Evolutionary conservation across 768 basidiomycete genomes (phyloP).

Genomic region (Agrocybe pediades): DNA sequence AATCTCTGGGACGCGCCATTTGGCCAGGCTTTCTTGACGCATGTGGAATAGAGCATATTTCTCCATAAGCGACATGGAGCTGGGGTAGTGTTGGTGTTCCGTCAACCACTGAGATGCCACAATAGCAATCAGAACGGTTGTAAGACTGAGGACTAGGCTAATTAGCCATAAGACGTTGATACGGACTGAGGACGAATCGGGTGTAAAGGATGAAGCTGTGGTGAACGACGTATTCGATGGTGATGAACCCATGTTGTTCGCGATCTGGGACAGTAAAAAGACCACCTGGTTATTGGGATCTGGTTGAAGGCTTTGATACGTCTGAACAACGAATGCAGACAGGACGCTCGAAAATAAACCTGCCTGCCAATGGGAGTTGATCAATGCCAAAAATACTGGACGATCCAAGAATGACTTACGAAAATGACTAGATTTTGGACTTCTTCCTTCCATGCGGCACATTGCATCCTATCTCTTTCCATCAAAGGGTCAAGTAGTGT

Average conservation of each 20-base stretch:
- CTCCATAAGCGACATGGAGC: not conserved
- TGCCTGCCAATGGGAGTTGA: not conserved
- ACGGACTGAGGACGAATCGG: not conserved
- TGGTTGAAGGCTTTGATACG: conserved; percentile 1
- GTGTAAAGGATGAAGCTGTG: not conserved
- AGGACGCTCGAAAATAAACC: conserved; percentile 3
- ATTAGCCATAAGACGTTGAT: conserved; percentile 5
- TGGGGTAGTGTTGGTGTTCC: not conserved
- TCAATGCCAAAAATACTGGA: not conserved
- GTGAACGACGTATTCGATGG: not conserved
- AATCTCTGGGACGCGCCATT: conserved; percentile 1
- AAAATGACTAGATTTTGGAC: conserved; percentile 2
- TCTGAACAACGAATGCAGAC: not conserved
- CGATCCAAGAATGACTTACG: not conserved
- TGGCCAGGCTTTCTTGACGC: not conserved
- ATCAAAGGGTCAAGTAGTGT: not conserved
- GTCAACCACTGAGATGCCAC: conserved; percentile 2
- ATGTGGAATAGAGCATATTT: not conserved
- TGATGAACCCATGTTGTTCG: not conserved
- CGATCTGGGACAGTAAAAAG: not conserved
- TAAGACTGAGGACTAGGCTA: conserved; percentile 3
- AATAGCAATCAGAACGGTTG: conserved; percentile 1
- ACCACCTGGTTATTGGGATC: conserved; percentile 1
- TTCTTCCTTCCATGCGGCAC: conserved; percentile 3
- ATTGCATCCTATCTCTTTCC: not conserved